Evolutionary conservation across 345 rosid species (phyloP).

Genomic region (Populus nigra): DNA sequence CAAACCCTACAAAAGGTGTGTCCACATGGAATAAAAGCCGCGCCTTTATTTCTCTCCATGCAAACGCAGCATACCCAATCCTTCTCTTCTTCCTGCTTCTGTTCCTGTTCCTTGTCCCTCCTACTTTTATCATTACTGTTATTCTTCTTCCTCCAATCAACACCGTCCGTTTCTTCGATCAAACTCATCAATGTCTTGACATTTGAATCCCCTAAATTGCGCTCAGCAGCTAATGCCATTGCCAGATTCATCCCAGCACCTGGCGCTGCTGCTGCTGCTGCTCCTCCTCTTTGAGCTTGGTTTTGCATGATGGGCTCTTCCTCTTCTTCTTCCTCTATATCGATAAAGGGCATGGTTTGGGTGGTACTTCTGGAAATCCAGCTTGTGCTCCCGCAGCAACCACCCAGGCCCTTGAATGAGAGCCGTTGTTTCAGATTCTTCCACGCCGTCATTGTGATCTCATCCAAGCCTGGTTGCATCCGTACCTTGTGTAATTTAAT

Average conservation of each 20-base stretch:
- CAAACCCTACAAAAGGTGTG: constrained; percentile 79
- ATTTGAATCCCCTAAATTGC: constrained; percentile 37
- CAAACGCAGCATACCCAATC: constrained; percentile 86
- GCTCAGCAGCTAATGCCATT: constrained; percentile 78
- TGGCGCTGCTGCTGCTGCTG: neutral
- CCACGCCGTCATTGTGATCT: constrained; percentile 45
- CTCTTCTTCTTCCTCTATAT: constrained; percentile 20
- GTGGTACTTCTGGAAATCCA: constrained; percentile 30
- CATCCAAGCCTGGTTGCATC: constrained; percentile 19
- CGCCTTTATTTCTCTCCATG: constrained; percentile 87
- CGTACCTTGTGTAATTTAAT: neutral
- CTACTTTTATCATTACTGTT: neutral
- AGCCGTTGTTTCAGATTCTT: constrained; percentile 58
- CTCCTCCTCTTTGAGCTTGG: neutral
- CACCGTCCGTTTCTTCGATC: constrained; percentile 72
- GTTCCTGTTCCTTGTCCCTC: neutral
- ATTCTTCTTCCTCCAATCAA: constrained; percentile 36
- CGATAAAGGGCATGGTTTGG: constrained; percentile 32
- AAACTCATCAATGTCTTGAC: constrained; percentile 68
- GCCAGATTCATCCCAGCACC: constrained; percentile 59
- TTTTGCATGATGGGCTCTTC: constrained; percentile 15
- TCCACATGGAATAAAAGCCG: constrained; percentile 94
- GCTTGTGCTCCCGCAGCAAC: constrained; percentile 58
- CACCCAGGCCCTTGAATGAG: constrained; percentile 55
- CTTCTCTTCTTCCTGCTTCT: constrained; percentile 1